Conservation (phyloP, 1,284 basidiomycete species). For the Boletus chippewaensis region DNA sequence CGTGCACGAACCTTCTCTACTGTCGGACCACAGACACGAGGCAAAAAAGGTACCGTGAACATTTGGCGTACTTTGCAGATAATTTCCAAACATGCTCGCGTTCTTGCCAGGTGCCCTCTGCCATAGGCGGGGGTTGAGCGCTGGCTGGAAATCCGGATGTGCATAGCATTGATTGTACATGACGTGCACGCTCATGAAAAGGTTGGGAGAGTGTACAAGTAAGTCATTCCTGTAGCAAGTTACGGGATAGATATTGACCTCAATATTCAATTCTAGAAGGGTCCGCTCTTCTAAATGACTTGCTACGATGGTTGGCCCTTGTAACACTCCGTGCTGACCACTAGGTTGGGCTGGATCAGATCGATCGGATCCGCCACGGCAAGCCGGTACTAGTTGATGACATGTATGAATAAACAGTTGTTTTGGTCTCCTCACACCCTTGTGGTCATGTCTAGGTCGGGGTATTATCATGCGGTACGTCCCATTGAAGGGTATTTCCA, state of each 20-base stretch:
- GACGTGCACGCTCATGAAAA: neutral
- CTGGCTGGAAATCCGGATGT: too few species aligned
- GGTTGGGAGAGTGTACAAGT: neutral
- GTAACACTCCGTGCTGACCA: too few species aligned
- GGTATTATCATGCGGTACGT: neutral
- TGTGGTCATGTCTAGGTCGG: neutral
- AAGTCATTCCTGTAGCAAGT: neutral
- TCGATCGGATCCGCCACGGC: too few species aligned
- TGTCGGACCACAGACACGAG: too few species aligned
- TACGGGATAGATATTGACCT: neutral
- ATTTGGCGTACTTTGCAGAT: too few species aligned
- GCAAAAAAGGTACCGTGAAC: too few species aligned
- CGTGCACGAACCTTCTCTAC: too few species aligned
- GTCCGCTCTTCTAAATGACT: neutral
- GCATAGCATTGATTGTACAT: too few species aligned
- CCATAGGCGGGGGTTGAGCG: too few species aligned
- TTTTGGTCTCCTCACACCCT: neutral
- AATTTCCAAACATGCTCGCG: too few species aligned
- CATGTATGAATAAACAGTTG: neutral
- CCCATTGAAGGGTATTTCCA: neutral
- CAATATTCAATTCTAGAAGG: neutral
- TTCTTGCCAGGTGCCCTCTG: too few species aligned
- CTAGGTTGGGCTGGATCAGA: neutral
- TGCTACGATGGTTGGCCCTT: neutral
- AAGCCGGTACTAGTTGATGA: neutral